Evolutionary conservation across 2,329 filamentous ascomycete species (phyloP).

Genomic region (Calcarisporium arbuscula): DNA sequence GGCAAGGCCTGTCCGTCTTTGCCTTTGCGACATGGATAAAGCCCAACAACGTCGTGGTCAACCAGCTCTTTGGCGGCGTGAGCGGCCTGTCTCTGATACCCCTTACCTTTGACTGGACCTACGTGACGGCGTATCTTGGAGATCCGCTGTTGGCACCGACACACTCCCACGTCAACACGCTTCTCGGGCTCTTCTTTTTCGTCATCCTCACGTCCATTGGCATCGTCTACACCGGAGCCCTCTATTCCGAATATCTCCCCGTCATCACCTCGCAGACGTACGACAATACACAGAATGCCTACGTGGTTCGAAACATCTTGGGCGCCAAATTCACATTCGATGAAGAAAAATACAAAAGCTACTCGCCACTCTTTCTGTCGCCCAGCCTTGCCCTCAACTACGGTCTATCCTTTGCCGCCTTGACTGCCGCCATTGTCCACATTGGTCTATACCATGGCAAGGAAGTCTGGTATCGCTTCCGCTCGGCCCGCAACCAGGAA

Average conservation of each 20-base stretch:
- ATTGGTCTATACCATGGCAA: constrained; percentile 30
- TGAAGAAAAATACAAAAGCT: constrained; percentile 40
- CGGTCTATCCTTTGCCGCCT: constrained; percentile 36
- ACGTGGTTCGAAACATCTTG: constrained; percentile 46
- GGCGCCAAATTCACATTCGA: constrained; percentile 40
- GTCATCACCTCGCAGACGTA: constrained; percentile 47
- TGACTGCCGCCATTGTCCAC: constrained; percentile 38
- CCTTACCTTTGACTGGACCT: constrained; percentile 43
- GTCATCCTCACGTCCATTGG: constrained; percentile 38
- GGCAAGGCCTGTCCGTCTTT: constrained; percentile 45
- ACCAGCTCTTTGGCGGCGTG: constrained; percentile 49
- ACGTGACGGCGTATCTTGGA: constrained; percentile 32
- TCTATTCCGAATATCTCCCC: constrained; percentile 47
- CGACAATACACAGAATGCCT: constrained; percentile 47
- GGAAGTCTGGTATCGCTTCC: constrained; percentile 38
- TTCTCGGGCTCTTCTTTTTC: constrained; percentile 36
- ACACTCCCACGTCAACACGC: constrained; percentile 39
- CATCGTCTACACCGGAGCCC: constrained; percentile 37
- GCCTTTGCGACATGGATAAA: constrained; percentile 50
- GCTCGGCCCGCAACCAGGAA: constrained; percentile 35
- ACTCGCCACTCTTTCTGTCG: constrained; percentile 48
- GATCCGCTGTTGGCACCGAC: constrained; percentile 35
- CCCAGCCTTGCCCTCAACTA: constrained; percentile 37
- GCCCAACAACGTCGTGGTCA: constrained; percentile 45
- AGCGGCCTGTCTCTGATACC: constrained; percentile 48